Conservation (phyloP, 768 basidiomycete genomes). For the Xerocomus potaroensis region DNA sequence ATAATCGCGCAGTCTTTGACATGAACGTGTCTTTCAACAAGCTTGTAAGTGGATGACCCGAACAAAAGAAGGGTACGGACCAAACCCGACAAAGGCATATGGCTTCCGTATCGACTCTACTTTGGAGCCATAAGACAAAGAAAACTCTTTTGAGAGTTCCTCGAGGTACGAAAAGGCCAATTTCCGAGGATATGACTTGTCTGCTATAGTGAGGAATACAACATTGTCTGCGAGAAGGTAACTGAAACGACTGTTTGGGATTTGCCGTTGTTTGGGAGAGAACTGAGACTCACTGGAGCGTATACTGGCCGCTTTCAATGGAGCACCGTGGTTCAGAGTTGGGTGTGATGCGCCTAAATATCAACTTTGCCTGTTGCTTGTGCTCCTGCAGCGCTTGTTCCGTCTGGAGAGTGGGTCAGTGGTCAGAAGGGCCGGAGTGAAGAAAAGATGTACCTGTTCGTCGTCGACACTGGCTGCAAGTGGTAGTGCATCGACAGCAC, state of each 20-base stretch:
- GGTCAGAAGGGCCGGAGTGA: not conserved
- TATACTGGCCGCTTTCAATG: slow-evolving; percentile 92
- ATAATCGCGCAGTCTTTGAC: slow-evolving; percentile 93
- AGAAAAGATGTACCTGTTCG: slow-evolving; percentile 64
- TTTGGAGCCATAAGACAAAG: slow-evolving; percentile 86
- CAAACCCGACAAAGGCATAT: slow-evolving; percentile 99
- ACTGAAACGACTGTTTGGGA: slow-evolving; percentile 40
- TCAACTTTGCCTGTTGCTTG: slow-evolving; percentile 96
- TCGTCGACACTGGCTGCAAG: slow-evolving; percentile 96
- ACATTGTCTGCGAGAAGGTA: slow-evolving; percentile 95
- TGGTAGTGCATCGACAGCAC: slow-evolving; percentile 84
- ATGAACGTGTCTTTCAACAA: slow-evolving; percentile 87
- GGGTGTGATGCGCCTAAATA: slow-evolving; percentile 90
- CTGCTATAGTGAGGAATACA: slow-evolving; percentile 91
- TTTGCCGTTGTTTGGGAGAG: not conserved
- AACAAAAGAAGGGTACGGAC: slow-evolving; percentile 43
- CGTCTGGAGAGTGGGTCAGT: slow-evolving; percentile 50
- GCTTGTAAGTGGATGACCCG: slow-evolving; percentile 3
- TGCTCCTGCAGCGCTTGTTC: slow-evolving; percentile 93
- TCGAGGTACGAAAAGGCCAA: slow-evolving; percentile 97
- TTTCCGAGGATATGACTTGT: slow-evolving; percentile 96
- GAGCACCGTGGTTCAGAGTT: slow-evolving; percentile 95
- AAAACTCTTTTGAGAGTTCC: slow-evolving; percentile 95
- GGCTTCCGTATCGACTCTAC: slow-evolving; percentile 91
- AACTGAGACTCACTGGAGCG: slow-evolving; percentile 74